These are phyloP conservation scores for Rutidosis leptorrhynchoides DNA, from an alignment of 129 eudicot genomes.

Conservation along the genomic window DNA sequence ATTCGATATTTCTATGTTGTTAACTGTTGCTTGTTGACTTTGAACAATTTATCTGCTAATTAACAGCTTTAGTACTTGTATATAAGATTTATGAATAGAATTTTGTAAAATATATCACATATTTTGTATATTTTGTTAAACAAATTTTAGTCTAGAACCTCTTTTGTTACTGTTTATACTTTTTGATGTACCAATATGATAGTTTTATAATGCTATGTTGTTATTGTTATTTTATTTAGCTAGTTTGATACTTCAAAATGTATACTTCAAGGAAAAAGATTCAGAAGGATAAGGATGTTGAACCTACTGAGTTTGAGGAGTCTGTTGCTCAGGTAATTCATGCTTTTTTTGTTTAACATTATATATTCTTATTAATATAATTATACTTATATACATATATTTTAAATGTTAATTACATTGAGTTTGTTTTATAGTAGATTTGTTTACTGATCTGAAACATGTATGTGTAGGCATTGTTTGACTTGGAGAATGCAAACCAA, in stretches of 20 bases:
- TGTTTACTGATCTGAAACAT: background rate
- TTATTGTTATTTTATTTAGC: background rate
- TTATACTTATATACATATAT: no score
- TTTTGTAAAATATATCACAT: background rate
- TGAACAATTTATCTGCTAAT: background rate
- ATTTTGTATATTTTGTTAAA: no score
- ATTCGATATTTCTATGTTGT: background rate
- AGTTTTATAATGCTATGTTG: background rate
- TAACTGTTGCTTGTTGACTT: background rate
- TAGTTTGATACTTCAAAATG: conserved; percentile 44
- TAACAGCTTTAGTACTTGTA: background rate
- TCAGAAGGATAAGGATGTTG: conserved; percentile 72
- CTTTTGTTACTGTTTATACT: background rate
- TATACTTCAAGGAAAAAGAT: conserved; percentile 75
- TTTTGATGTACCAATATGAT: background rate
- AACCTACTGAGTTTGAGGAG: conserved; percentile 76
- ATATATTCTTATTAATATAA: background rate
- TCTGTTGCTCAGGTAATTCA: conserved; percentile 63
- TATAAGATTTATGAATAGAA: background rate
- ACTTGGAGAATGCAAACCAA: conserved; percentile 58
- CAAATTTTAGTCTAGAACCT: no score
- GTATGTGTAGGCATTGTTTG: conserved; percentile 49
- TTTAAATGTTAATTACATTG: no score
- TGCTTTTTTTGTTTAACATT: background rate
- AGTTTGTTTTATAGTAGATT: no score